phyloP scores from a whole-genome alignment of 129 eudicot genomes.

The Tagetes erecta region DNA sequence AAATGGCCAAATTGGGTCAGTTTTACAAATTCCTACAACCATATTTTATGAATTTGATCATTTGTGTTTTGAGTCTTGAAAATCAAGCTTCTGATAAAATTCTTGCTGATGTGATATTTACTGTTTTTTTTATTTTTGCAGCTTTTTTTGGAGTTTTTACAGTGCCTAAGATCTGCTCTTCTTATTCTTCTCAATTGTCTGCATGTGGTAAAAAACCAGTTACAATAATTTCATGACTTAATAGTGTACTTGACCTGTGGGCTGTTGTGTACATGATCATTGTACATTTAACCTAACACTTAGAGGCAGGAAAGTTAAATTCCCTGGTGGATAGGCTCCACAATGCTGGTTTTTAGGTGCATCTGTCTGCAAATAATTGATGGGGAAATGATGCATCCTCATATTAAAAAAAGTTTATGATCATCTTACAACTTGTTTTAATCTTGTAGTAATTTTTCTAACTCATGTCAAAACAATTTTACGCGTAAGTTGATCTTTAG shows the following conservation, averaged over 20 bases:
- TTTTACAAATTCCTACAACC: constrained; percentile 11
- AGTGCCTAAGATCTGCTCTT: constrained; percentile 85
- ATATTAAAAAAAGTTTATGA: not conserved
- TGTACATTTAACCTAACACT: constrained; percentile 8
- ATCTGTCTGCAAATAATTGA: constrained; percentile 20
- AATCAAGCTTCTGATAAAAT: constrained; percentile 26
- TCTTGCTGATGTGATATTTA: constrained; percentile 22
- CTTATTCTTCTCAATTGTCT: constrained; percentile 73
- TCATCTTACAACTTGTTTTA: not conserved
- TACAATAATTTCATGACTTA: constrained; percentile 18
- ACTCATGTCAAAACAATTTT: not conserved
- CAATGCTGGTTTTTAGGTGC: constrained; percentile 25
- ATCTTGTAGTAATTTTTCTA: not conserved
- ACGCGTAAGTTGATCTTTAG: not conserved
- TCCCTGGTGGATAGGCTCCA: constrained; percentile 22
- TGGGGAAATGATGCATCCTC: not conserved
- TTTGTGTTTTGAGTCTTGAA: constrained; percentile 9
- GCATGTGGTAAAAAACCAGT: constrained; percentile 53
- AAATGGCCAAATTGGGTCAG: constrained; percentile 88
- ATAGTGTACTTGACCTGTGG: constrained; percentile 25
- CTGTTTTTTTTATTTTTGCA: constrained; percentile 35
- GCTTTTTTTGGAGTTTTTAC: constrained; percentile 91
- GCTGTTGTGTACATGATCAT: constrained; percentile 26
- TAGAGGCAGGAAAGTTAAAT: constrained; percentile 20
- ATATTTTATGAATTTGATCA: constrained; percentile 20